Evolutionary conservation across 768 basidiomycete genomes (phyloP), one percentile per base, ranked within the genome.

Genomic region (Lepiota brunneoincarnata): DNA sequence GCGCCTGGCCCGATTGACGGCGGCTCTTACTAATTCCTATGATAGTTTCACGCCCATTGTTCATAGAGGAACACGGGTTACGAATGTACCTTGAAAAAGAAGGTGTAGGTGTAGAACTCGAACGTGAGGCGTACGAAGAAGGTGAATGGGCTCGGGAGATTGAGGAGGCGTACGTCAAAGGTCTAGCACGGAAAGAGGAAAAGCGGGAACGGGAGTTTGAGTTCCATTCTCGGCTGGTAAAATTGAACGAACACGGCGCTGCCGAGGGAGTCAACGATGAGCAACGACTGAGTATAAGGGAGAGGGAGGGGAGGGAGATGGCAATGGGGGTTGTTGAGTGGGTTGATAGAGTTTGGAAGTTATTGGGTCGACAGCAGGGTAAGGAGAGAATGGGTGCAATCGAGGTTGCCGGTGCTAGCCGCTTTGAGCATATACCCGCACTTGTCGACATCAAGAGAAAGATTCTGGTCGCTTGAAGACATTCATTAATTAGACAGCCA

Each of bases 31-130:
- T 18, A 37, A 54, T 38, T 45, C 28, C 34, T 49, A 40, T 38
- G 34, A 23, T 63, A 87, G 87, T 91, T 11, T 84, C 89, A 1
- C 77, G 89, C 2, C 90, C 90, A 0, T 72, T 91, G 35, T 91
- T 92, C 60, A 81, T 91, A 38, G 89, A 91, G 62, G 90, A 92
- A 64, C 83, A 87, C 60, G 90, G 90, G 2, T 72, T 92, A 28
- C 80, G 82, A 4, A 72, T 84, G 12, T 71, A 87, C 28, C 80
- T 91, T 36, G 73, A 80, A 36, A 70, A 69, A 20, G 80, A 85
- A 41, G 89, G 89, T 12, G 80, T 84, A 14, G 87, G 87, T 7
- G 73, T 89, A 26, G 87, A 89, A 66, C 75, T 91, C 34, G 71
- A 79, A 14, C 79, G 87, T 17, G 70, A 76, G 23, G 71, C 75